Evolutionary conservation across 148 eudicot species (phyloP).

Genomic region (Rhododendron henanense): DNA sequence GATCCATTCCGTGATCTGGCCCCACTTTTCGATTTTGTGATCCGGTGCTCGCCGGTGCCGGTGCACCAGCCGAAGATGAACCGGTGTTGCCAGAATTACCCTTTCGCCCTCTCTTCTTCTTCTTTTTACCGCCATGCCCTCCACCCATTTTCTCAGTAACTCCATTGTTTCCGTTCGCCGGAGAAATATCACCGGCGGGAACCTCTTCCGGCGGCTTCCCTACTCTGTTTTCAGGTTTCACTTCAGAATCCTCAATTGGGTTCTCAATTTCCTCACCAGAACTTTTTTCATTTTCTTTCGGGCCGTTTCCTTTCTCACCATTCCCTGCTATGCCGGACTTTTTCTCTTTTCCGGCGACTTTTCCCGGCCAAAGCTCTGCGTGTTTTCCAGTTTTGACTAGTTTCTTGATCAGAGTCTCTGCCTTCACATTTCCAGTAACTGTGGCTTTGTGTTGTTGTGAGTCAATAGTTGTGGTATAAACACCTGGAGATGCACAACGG

Average conservation of each 20-base stretch:
- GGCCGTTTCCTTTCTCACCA: conserved; percentile 20
- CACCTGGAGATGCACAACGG: conserved; percentile 33
- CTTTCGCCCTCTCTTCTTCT: conserved; percentile 45
- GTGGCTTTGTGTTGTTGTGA: conserved; percentile 57
- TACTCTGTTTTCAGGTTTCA: not conserved
- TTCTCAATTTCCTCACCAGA: conserved; percentile 23
- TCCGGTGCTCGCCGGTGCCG: conserved; percentile 25
- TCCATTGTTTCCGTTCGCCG: conserved; percentile 1
- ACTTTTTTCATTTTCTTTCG: conserved; percentile 18
- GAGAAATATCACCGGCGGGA: conserved; percentile 6
- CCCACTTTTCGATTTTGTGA: conserved; percentile 8
- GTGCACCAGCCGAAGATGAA: conserved; percentile 18
- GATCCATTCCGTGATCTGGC: conserved; percentile 25
- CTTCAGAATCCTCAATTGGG: conserved; percentile 2
- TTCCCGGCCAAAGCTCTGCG: conserved; percentile 61
- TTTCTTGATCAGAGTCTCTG: conserved; percentile 55
- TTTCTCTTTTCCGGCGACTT: conserved; percentile 15
- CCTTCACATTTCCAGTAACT: conserved; percentile 58
- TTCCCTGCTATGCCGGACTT: conserved; percentile 17
- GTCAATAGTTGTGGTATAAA: conserved; percentile 62
- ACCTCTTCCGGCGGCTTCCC: conserved; percentile 5
- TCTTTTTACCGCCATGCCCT: conserved; percentile 33
- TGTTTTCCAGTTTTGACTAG: conserved; percentile 56
- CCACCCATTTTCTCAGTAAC: conserved; percentile 5
- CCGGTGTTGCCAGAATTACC: conserved; percentile 21